These are phyloP conservation scores for Blastomyces silverae DNA, from an alignment of 2,329 filamentous ascomycete species.

Conservation along the genomic window DNA sequence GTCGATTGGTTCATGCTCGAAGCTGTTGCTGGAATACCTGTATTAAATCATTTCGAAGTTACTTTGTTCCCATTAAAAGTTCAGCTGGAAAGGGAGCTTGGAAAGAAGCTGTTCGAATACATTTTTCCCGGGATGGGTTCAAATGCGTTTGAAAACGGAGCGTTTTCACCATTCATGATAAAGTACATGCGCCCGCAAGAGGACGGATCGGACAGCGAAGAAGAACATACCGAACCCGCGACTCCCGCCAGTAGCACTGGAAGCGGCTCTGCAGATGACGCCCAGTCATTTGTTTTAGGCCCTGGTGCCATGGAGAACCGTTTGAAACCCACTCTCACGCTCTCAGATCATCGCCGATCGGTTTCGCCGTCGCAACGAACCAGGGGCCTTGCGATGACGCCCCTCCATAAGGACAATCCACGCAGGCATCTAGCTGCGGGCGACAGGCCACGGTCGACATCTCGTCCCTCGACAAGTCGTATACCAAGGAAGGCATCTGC, in stretches of 20 bases:
- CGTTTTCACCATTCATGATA: constrained; percentile 49
- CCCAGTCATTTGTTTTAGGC: constrained; percentile 49
- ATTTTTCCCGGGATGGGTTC: constrained; percentile 80
- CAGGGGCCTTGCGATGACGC: constrained; percentile 33
- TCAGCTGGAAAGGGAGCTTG: constrained; percentile 86
- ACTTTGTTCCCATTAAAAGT: constrained; percentile 88
- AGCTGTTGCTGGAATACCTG: constrained; percentile 92
- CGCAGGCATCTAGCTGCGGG: constrained; percentile 27
- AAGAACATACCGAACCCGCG: constrained; percentile 36
- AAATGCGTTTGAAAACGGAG: constrained; percentile 44
- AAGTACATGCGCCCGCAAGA: constrained; percentile 47
- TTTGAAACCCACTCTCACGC: constrained; percentile 70
- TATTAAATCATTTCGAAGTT: constrained; percentile 95
- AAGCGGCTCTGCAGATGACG: constrained; percentile 40
- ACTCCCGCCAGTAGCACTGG: constrained; percentile 37
- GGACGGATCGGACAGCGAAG: constrained; percentile 39
- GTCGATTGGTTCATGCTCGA: constrained; percentile 99
- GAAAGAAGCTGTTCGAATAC: constrained; percentile 91
- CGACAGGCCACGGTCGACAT: constrained; percentile 19
- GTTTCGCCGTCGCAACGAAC: constrained; percentile 30
- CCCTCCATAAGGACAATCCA: constrained; percentile 28
- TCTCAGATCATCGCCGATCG: constrained; percentile 39
- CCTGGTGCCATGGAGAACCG: constrained; percentile 73
- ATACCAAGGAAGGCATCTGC: constrained; percentile 38
- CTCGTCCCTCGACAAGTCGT: constrained; percentile 28